Base-by-base conservation (phyloP, 163 green algal genomes). In the Chlamydomonas reinhardtii region DNA sequence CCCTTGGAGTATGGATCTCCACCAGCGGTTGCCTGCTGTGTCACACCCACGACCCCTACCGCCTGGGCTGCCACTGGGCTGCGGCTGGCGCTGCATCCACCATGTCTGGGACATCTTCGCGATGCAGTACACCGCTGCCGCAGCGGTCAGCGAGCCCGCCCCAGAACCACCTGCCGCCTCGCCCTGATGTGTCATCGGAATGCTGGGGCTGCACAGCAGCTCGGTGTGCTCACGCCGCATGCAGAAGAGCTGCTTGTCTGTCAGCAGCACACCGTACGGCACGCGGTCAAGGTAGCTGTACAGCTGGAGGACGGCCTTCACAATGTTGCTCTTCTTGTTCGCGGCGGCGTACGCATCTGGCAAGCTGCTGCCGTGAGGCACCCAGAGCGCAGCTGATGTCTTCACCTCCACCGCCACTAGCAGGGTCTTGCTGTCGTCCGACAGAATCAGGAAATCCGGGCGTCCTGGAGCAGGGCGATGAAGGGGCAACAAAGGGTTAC, bases 81-180 rank as follows among this genome's bases (percentile, higher is more conserved):
- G 68, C 68, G 29, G 68, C 32, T 31, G 68, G 32, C 1, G 68
- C 68, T n/a, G 68, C 32, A 14, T 11, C 68, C 68, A 73, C 68
- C 68, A 73, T 32, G 29, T 32, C 68, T 73, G 68, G 2, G 68
- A 43, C 68, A 73, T n/a, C 14, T 48, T 43, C 32, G 32, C 32
- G 16, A 48, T 73, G 32, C 68, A 73, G 68, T 73, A 73, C 68
- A 73, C 32, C 68, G 32, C 68, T 32, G 68, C 68, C 68, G n/a
- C 32, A 52, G 68, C 68, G 15, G 68, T 73, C 68, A 73, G n/a
- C n/a, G n/a, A n/a, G 17, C 39, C 68, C 68, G 32, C 68, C n/a
- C 68, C n/a, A 2, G n/a, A n/a, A n/a, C n/a, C 19, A 17, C 68
- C 20, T 15, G 8, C 31, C 32, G 32, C 31, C 68, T 73, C 25